Base-by-base conservation (phyloP, 2,329 filamentous ascomycete genomes). In the Xylaria sp. region DNA sequence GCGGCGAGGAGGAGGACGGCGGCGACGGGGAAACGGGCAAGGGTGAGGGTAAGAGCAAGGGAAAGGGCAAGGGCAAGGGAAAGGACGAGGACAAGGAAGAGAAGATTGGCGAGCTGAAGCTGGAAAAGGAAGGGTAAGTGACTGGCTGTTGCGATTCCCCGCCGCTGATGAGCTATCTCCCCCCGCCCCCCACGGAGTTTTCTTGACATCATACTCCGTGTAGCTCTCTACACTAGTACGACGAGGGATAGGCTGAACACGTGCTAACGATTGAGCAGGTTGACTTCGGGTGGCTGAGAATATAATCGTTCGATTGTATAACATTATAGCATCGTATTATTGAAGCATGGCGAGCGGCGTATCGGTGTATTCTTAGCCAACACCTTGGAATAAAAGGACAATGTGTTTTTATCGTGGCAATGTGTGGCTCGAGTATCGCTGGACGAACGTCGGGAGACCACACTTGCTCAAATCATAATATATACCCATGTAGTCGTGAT, bases 81-180 rank as follows among this genome's bases (percentile, higher is more conserved):
- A n/a, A n/a, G n/a, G n/a, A 88, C n/a, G 84, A 86, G 56, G 78
- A 78, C 17, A 76, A 78, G 63, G 75, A 78, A 59, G 75, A 72
- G 64, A 54, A 65, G 66, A 56, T 54, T 44, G 69, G 60, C 34
- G 63, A 64, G 45, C 29, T 68, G 61, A 66, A 74, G 47, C 45
- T 64, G 45, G 64, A 67, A 40, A 63, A 66, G 51, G 63, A 62
- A 52, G 60, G 63, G 60, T 64, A 47, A 57, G 55, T 49, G n/a
- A n/a, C n/a, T n/a, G n/a, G n/a, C n/a, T n/a, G n/a, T n/a, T n/a
- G n/a, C n/a, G n/a, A n/a, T n/a, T n/a, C n/a, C n/a, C n/a, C n/a
- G n/a, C n/a, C n/a, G n/a, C n/a, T n/a, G n/a, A n/a, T n/a, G n/a
- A n/a, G n/a, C n/a, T n/a, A n/a, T n/a, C n/a, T n/a, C n/a, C n/a